These are phyloP conservation scores for Leucogyrophana mollusca DNA, from an alignment of 768 basidiomycete species.

Conservation along the genomic window DNA sequence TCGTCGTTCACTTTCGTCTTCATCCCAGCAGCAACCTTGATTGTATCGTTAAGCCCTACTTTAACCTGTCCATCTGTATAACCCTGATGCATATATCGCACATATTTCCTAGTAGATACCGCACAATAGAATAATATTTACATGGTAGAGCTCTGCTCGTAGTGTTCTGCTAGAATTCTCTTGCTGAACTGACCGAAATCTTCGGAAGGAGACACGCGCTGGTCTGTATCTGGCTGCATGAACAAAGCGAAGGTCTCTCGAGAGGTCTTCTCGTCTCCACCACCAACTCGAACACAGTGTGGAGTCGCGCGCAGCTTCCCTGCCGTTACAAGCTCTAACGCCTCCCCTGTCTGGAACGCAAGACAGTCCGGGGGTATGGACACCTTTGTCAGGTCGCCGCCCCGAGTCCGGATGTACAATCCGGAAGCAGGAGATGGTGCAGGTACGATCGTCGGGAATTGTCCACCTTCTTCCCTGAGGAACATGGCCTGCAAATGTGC, in stretches of 20 bases:
- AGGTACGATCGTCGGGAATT: conserved; percentile 48
- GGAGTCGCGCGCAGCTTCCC: conserved; percentile 86
- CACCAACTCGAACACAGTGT: conserved; percentile 85
- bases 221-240: conserved; percentile 86
- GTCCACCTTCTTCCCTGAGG: conserved; percentile 47
- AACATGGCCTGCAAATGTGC: conserved; percentile 69
- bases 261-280: conserved; percentile 49
- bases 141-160: conserved; percentile 19
- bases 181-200: conserved; percentile 93
- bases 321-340: conserved; percentile 85
- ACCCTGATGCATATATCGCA: neutral
- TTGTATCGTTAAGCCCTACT: neutral
- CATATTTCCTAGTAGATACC: conserved; percentile 7
- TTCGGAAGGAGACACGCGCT: conserved; percentile 62
- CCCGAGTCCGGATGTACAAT: conserved; percentile 87
- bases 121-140: conserved; percentile 17
- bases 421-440: conserved; percentile 79
- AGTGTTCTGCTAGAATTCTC: conserved; percentile 66
- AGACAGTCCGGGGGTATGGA: conserved; percentile 81
- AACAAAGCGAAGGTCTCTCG: conserved; percentile 90
- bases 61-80: neutral
- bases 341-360: conserved; percentile 97
- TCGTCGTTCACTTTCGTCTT: conserved; percentile 37
- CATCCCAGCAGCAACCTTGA: conserved; percentile 22
- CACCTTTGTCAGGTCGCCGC: conserved; percentile 76